phyloP scores from a whole-genome alignment of 306 rosid species.

The Erythrophleum fordii region DNA sequence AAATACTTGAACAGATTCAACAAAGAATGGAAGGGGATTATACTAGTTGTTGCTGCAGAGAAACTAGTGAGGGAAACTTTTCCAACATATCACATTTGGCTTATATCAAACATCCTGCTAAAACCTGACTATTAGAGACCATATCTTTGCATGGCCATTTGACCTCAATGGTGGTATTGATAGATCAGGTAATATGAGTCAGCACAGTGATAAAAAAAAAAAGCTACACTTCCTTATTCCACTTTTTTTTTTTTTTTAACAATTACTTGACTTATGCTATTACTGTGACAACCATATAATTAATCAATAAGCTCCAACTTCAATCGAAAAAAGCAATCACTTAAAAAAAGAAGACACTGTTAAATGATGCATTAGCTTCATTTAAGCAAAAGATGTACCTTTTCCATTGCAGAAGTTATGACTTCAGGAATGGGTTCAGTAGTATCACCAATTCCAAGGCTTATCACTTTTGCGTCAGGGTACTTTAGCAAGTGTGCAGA shows the following conservation, averaged over 20 bases:
- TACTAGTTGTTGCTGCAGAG: neutral
- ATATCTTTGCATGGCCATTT: no score
- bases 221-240: neutral
- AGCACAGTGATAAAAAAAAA: neutral
- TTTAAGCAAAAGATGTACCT: slow-evolving; percentile 46
- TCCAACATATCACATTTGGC: no score
- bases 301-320: slow-evolving; percentile 21
- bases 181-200: neutral
- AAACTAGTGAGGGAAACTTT: neutral
- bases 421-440: slow-evolving; percentile 97
- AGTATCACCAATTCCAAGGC: slow-evolving; percentile 97
- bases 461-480: slow-evolving; percentile 95
- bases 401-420: slow-evolving; percentile 84
- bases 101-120: no score
- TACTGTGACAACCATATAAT: neutral
- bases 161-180: no score
- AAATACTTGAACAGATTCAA: neutral
- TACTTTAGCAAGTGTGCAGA: slow-evolving; percentile 77
- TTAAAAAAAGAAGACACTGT: neutral
- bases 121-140: no score
- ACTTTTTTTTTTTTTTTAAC: no score
- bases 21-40: neutral
- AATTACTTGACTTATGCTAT: neutral
- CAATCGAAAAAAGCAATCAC: neutral
- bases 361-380: slow-evolving; percentile 28